A percentile compares a stretch with the other conserved stretches of the same genome.
phyloP scores from a whole-genome alignment of 2,329 filamentous ascomycete species.

The Clonostachys solani region DNA sequence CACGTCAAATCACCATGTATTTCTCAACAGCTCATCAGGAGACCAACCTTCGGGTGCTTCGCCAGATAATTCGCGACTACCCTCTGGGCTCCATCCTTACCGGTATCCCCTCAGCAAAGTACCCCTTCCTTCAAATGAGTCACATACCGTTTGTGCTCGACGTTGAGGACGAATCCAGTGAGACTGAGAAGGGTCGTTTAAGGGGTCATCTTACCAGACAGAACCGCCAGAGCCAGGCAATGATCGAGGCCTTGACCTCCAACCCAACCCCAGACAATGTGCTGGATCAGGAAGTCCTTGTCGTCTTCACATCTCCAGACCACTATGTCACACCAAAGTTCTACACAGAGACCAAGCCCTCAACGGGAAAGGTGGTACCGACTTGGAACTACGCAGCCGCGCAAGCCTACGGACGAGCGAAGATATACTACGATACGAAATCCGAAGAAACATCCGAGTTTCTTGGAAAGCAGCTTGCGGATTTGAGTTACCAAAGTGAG shows the following conservation, averaged over 20 bases:
- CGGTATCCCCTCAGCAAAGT: constrained; percentile 42
- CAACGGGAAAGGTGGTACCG: constrained; percentile 62
- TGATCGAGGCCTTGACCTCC: constrained; percentile 41
- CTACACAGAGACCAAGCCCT: constrained; percentile 61
- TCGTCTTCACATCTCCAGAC: constrained; percentile 57
- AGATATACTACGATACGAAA: constrained; percentile 45
- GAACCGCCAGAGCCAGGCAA: constrained; percentile 60
- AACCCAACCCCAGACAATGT: constrained; percentile 14
- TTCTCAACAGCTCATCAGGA: constrained; percentile 51
- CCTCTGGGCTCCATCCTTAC: constrained; percentile 61
- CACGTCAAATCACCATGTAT: constrained; percentile 42
- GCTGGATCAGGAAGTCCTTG: constrained; percentile 50
- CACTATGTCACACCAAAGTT: constrained; percentile 68
- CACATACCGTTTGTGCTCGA: constrained; percentile 60
- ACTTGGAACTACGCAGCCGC: no score
- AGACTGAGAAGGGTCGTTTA: constrained; percentile 36
- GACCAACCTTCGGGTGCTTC: constrained; percentile 38
- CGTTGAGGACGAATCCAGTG: constrained; percentile 30
- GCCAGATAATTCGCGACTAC: constrained; percentile 52
- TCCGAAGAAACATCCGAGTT: constrained; percentile 38
- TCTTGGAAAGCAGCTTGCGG: constrained; percentile 44
- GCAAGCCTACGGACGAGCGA: constrained; percentile 57
- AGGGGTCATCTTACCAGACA: constrained; percentile 58
- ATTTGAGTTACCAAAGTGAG: constrained; percentile 48
- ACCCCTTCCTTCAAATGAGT: constrained; percentile 50